Base-by-base conservation (phyloP, 805 yeast genomes). In the Candida namnaoensis region DNA sequence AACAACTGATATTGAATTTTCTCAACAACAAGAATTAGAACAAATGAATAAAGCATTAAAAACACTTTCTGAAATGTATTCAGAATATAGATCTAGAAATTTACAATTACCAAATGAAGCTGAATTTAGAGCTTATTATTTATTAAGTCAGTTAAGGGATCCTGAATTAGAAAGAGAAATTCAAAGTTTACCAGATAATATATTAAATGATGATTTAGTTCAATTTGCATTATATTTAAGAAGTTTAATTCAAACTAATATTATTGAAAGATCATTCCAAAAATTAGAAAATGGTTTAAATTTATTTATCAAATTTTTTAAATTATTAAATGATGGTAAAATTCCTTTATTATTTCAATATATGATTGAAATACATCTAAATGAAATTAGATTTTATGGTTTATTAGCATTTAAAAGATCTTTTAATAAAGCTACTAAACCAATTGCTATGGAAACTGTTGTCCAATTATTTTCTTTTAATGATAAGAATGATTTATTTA, bases 21-120 rank as follows among this genome's bases (percentile, higher is more conserved):
- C 95, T 8, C 85, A 85, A 50, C 99, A 93, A 58, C 99, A 93
- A 61, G 99, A 93, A 63, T 58, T 91, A 14, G 99, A 93, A 59
- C 99, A 93, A 57, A 74, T 93, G 57, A 88, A 86, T 56, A 93
- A 93, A 54, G 85, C 96, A 0, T 60, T 93, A 38, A 95, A 91
- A 54, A 85, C 98, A 0, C 65, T 93, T 32, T 74, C 85, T 3
- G 96, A 93, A 56, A 85, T 88, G 57, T 93, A 93, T 54, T 77
- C 78, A 42, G 96, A 85, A 53, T 80, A 81, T 10, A 68, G 95
- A 36, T 76, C 80, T 26, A 71, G 73, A 44, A 91, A 88, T 2
- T 79, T 86, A 0, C 46, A 45, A 6, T 76, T 85, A 36, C 85
- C 88, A 0, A 86, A 88, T 51, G 98, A 93, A 61, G 85, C 97